A percentile compares a stretch with the other conserved stretches of the same genome.
Conservation (phyloP, 2,329 filamentous ascomycete species). For the Fusarium heterosporum region DNA sequence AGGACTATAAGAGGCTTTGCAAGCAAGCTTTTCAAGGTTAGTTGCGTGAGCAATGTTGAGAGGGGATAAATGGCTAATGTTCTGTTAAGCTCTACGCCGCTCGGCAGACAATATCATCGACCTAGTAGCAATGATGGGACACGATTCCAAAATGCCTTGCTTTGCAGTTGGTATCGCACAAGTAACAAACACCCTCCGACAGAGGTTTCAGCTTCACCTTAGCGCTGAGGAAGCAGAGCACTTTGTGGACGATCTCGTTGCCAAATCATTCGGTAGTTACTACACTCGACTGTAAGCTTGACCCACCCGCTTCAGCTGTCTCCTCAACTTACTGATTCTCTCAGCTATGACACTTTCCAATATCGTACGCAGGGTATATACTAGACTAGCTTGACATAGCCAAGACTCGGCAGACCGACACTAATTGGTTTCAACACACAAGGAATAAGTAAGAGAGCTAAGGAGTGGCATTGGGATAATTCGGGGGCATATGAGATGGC, state of each 20-base stretch:
- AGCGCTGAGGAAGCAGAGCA: slow-evolving; percentile 84
- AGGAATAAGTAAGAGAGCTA: slow-evolving; percentile 12
- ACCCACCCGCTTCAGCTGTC: not conserved
- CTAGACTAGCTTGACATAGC: slow-evolving; percentile 55
- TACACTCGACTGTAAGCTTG: slow-evolving; percentile 82
- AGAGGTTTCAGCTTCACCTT: slow-evolving; percentile 83
- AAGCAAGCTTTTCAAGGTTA: slow-evolving; percentile 85
- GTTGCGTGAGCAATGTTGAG: slow-evolving; percentile 33
- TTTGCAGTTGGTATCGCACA: slow-evolving; percentile 79
- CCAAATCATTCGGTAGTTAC: slow-evolving; percentile 86
- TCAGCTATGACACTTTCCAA: slow-evolving; percentile 87
- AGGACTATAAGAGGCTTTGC: slow-evolving; percentile 81
- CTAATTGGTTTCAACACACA: slow-evolving; percentile 23
- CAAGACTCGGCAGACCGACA: slow-evolving; percentile 12
- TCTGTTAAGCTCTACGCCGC: slow-evolving; percentile 71
- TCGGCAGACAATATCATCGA: slow-evolving; percentile 86
- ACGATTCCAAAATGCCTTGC: slow-evolving; percentile 86
- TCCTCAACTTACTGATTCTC: slow-evolving; percentile 13
- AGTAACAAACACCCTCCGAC: slow-evolving; percentile 75
- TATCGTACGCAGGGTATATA: slow-evolving; percentile 91
- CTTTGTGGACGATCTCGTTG: slow-evolving; percentile 84
- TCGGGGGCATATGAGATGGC: slow-evolving; percentile 43
- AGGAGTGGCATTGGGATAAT: slow-evolving; percentile 37
- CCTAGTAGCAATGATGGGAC: slow-evolving; percentile 85
- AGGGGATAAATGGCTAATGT: slow-evolving; percentile 16